These are phyloP conservation scores for Cercospora nicotianae DNA, from an alignment of 2,329 filamentous ascomycete genomes.

Conservation along the genomic window DNA sequence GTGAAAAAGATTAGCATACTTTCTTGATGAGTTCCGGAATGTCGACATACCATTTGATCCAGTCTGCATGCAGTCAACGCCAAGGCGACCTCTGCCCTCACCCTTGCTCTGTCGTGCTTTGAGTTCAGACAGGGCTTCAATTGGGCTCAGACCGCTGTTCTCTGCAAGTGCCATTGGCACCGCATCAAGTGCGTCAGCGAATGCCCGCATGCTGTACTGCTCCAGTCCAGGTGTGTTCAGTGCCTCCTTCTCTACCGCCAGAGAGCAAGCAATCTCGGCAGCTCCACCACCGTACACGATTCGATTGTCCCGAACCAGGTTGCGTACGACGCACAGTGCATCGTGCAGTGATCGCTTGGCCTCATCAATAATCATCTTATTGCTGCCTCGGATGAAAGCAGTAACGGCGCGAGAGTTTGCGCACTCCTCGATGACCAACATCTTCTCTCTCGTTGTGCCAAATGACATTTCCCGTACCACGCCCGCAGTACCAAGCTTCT, in stretches of 20 bases:
- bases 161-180: slow-evolving; percentile 95
- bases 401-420: slow-evolving; percentile 97
- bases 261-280: slow-evolving; percentile 93
- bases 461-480: slow-evolving; percentile 94
- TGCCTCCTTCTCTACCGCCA: slow-evolving; percentile 93
- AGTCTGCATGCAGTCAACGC: slow-evolving; percentile 96
- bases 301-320: slow-evolving; percentile 91
- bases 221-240: slow-evolving; percentile 90
- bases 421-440: slow-evolving; percentile 99
- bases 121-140: slow-evolving; percentile 89
- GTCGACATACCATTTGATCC: slow-evolving; percentile 71
- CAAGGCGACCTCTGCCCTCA: slow-evolving; percentile 72
- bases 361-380: slow-evolving; percentile 99
- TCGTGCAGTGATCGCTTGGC: slow-evolving; percentile 97
- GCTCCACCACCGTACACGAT: slow-evolving; percentile 97
- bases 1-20: slow-evolving; percentile 20
- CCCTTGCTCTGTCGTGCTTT: slow-evolving; percentile 93
- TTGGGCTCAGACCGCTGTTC: slow-evolving; percentile 94
- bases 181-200: slow-evolving; percentile 88
- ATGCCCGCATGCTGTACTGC: slow-evolving; percentile 98
- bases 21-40: background rate
- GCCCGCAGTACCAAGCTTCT: slow-evolving; percentile 88
- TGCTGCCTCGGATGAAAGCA: slow-evolving; percentile 92
- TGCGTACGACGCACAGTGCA: slow-evolving; percentile 94
- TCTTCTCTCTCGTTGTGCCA: slow-evolving; percentile 97